A percentile compares a stretch with the other conserved stretches of the same genome.
Conservation (phyloP, 495 filamentous ascomycete genomes). For the Annulohypoxylon nitens region DNA sequence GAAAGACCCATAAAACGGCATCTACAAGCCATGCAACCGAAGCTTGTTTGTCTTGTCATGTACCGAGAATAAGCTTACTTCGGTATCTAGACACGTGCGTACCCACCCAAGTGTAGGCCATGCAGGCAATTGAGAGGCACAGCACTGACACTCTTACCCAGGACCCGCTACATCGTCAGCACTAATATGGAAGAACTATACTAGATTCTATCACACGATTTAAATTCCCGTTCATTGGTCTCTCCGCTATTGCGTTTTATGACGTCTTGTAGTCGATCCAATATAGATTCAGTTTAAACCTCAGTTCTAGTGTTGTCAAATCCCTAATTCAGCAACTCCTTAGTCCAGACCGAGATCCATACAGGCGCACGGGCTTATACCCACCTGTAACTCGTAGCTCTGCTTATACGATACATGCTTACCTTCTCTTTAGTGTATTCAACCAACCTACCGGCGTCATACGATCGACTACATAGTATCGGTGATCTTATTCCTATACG, state of each 20-base stretch:
- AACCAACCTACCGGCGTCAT: background rate
- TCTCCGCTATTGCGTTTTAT: constrained; percentile 3
- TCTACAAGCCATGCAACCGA: background rate
- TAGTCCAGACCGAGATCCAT: background rate
- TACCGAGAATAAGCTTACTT: background rate
- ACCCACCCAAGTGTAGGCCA: background rate
- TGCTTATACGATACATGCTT: constrained; percentile 4
- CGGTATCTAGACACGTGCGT: constrained; percentile 4
- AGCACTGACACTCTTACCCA: background rate
- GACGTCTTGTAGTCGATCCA: background rate
- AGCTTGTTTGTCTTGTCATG: background rate
- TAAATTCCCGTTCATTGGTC: background rate
- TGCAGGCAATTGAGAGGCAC: constrained; percentile 6
- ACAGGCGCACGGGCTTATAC: background rate
- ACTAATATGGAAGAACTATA: background rate
- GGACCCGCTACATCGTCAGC: background rate
- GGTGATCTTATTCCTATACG: background rate
- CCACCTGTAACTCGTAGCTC: background rate
- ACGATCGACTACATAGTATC: background rate
- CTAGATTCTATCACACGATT: background rate
- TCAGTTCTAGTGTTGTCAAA: background rate
- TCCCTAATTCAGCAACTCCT: background rate
- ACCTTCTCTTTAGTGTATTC: background rate
- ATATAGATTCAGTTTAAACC: background rate
- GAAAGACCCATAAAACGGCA: background rate